These are phyloP conservation scores for Brassica napus DNA, from an alignment of 345 rosid genomes.

Conservation along the genomic window Da-Ae NC_063435.1:28660501-28661000, in stretches of 20 bases:
- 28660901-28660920: conserved; percentile 6
- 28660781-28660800: neutral
- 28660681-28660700: neutral
- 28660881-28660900: conserved; percentile 8
- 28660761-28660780: neutral
- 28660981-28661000: neutral
- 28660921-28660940: conserved; percentile 22
- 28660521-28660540: too few relatives aligned
- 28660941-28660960: conserved; percentile 11
- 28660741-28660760: neutral
- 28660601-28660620: neutral
- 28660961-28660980: neutral
- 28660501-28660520: too few relatives aligned
- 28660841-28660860: neutral
- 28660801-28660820: neutral
- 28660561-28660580: too few relatives aligned
- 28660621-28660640: neutral
- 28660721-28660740: neutral
- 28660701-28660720: neutral
- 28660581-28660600: too few relatives aligned
- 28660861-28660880: conserved; percentile 11
- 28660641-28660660: neutral
- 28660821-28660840: neutral
- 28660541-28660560: too few relatives aligned
- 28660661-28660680: neutral